Conservation (phyloP, 1,139 yeast species). For the Candida buenavistaensis region DNA sequence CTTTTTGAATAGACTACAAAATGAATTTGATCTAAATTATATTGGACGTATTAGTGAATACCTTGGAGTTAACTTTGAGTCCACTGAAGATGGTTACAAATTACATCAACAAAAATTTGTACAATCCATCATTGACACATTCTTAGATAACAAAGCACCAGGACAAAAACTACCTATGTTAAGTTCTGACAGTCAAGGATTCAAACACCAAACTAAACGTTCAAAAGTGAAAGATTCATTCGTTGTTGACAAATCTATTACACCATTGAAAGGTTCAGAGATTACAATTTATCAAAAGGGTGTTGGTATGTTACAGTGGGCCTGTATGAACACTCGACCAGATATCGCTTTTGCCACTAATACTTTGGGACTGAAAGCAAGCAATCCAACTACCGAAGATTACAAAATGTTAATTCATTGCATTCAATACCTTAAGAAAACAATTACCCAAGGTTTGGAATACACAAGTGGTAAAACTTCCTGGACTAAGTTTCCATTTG, state of each 20-base stretch:
- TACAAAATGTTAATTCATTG: slow-evolving; percentile 1
- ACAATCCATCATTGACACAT: not conserved
- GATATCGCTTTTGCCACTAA: slow-evolving; percentile 4
- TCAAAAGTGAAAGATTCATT: not conserved
- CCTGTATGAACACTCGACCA: slow-evolving; percentile 5
- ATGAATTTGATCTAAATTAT: slow-evolving; percentile 1
- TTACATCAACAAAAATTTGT: not conserved
- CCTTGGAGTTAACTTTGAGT: slow-evolving; percentile 5
- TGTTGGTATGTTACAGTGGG: slow-evolving; percentile 7
- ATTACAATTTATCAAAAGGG: slow-evolving; percentile 3
- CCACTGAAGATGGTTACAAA: slow-evolving; percentile 1
- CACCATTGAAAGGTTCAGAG: not conserved
- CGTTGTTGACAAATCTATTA: not conserved
- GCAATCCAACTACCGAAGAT: slow-evolving; percentile 2
- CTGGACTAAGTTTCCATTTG: not conserved
- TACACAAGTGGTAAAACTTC: not conserved
- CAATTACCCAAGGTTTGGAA: not conserved
- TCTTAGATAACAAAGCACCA: not conserved
- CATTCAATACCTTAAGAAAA: not conserved
- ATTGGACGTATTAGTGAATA: slow-evolving; percentile 2
- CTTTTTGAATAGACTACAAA: slow-evolving; percentile 1
- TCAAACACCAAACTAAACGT: not conserved
- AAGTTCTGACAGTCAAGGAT: not conserved
- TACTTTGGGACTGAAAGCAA: not conserved
- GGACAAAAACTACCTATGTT: not conserved